These are phyloP conservation scores for Coniochaeta prunicola DNA, from an alignment of 2,329 filamentous ascomycete genomes.

Conservation along the genomic window DNA sequence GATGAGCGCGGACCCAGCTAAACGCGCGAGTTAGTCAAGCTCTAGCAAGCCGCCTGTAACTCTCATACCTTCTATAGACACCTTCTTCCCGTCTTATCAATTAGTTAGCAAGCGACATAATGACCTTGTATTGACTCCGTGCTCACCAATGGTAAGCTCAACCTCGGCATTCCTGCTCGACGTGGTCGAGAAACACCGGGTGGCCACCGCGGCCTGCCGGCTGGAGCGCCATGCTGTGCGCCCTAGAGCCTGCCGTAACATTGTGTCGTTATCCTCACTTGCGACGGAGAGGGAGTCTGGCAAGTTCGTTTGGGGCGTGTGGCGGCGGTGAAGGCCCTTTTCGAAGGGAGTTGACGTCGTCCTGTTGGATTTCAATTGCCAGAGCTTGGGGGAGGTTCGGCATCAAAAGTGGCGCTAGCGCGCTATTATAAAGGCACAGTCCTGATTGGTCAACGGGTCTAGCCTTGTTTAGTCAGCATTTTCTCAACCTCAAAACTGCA, in stretches of 20 bases:
- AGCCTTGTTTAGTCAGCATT: not conserved
- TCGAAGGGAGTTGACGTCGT: conserved; percentile 6
- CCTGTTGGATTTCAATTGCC: conserved; percentile 6
- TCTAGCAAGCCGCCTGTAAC: conserved; percentile 6
- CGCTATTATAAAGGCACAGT: not conserved
- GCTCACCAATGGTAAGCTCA: conserved; percentile 87
- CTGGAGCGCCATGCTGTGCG: conserved; percentile 61
- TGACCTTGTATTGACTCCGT: conserved; percentile 16
- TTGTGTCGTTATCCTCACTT: conserved; percentile 52
- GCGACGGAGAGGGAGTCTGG: conserved; percentile 27
- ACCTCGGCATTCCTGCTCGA: conserved; percentile 79
- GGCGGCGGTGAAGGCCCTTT: conserved; percentile 7
- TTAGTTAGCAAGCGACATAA: conserved; percentile 9
- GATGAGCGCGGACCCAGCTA: conserved; percentile 92
- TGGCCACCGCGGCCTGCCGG: conserved; percentile 51
- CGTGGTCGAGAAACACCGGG: conserved; percentile 77
- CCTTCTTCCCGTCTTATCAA: conserved; percentile 83
- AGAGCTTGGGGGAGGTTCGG: not conserved
- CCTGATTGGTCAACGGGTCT: not conserved
- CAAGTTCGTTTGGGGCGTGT: conserved; percentile 3
- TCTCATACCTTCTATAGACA: conserved; percentile 83
- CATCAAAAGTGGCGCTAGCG: conserved; percentile 1
- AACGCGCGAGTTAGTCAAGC: conserved; percentile 25
- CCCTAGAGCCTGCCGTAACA: conserved; percentile 62
- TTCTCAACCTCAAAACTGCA: conserved; percentile 2